These are phyloP conservation scores for Chondrus crispus DNA, from an alignment of 23 red algal genomes.

Conservation along the genomic window DNA sequence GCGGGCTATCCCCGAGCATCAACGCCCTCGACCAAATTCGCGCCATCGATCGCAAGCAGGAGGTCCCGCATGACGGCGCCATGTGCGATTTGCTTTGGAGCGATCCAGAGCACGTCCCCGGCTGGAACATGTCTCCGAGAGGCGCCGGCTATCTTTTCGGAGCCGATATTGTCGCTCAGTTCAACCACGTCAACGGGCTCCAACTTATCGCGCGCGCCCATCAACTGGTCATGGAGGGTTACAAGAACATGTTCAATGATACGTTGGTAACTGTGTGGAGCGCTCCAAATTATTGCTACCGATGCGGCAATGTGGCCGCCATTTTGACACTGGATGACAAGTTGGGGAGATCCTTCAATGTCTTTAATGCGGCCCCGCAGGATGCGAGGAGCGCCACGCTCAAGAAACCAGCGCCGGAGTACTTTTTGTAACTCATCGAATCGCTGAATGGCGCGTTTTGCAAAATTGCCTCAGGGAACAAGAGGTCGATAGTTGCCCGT, in stretches of 20 bases:
- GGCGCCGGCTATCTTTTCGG: slow-evolving; percentile 94
- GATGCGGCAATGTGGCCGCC: slow-evolving; percentile 92
- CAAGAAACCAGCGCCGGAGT: slow-evolving; percentile 61
- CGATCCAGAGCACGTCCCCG: slow-evolving; percentile 89
- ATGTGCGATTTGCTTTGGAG: slow-evolving; percentile 97
- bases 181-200: slow-evolving; percentile 71
- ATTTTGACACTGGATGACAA: slow-evolving; percentile 80
- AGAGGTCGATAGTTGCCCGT: no score
- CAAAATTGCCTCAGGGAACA: no score
- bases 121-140: slow-evolving; percentile 79
- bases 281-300: slow-evolving; percentile 97
- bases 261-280: slow-evolving; percentile 84
- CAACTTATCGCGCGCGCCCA: slow-evolving; percentile 86
- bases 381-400: slow-evolving; percentile 14
- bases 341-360: slow-evolving; percentile 54
- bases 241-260: slow-evolving; percentile 75
- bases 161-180: slow-evolving; percentile 61
- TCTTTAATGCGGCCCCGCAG: slow-evolving; percentile 77
- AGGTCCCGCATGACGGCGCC: slow-evolving; percentile 91
- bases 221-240: slow-evolving; percentile 98
- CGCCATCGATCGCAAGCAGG: slow-evolving; percentile 88
- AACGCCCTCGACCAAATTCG: slow-evolving; percentile 79
- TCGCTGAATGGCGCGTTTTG: no score
- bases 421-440: slow-evolving; percentile 83
- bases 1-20: slow-evolving; percentile 82